These are phyloP conservation scores for Calocera cornea DNA, from an alignment of 768 basidiomycete genomes.

Conservation along the genomic window DNA sequence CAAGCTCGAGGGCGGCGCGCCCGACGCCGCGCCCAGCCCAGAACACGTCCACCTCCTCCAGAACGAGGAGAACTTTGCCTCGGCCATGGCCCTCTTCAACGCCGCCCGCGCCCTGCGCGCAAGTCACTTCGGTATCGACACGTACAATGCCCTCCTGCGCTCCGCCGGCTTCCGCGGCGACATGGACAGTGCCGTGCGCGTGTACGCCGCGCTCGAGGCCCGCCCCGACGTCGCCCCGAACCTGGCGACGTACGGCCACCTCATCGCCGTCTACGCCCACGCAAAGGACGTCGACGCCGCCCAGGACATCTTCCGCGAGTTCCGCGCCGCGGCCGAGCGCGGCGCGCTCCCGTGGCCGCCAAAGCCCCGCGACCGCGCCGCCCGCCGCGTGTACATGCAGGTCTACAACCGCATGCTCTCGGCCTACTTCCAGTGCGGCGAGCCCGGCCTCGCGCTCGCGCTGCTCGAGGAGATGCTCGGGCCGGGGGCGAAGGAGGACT, in stretches of 20 bases:
- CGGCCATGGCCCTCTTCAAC: constrained; percentile 62
- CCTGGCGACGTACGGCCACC: constrained; percentile 32
- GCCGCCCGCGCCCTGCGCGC: constrained; percentile 33
- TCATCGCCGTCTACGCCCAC: constrained; percentile 47
- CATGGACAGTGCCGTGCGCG: constrained; percentile 44
- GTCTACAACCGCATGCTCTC: constrained; percentile 69
- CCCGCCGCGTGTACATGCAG: constrained; percentile 28
- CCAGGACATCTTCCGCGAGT: constrained; percentile 52
- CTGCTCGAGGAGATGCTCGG: constrained; percentile 62
- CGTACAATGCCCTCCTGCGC: constrained; percentile 46
- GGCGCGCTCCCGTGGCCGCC: constrained; percentile 31
- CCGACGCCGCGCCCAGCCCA: background rate
- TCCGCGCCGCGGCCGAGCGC: constrained; percentile 28
- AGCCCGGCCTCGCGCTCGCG: constrained; percentile 48
- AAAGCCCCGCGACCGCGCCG: constrained; percentile 4
- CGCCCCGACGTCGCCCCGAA: constrained; percentile 18
- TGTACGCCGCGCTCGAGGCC: constrained; percentile 51
- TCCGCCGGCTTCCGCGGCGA: constrained; percentile 46
- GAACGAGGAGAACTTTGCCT: constrained; percentile 54
- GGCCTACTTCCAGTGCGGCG: constrained; percentile 50
- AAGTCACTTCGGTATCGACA: constrained; percentile 18
- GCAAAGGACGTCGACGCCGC: constrained; percentile 37
- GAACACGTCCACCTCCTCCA: constrained; percentile 34
- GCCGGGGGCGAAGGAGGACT: constrained; percentile 18
- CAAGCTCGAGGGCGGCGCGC: constrained; percentile 1